Conservation (phyloP, 1,284 basidiomycete species). For the Fistulinella staudtii region DNA sequence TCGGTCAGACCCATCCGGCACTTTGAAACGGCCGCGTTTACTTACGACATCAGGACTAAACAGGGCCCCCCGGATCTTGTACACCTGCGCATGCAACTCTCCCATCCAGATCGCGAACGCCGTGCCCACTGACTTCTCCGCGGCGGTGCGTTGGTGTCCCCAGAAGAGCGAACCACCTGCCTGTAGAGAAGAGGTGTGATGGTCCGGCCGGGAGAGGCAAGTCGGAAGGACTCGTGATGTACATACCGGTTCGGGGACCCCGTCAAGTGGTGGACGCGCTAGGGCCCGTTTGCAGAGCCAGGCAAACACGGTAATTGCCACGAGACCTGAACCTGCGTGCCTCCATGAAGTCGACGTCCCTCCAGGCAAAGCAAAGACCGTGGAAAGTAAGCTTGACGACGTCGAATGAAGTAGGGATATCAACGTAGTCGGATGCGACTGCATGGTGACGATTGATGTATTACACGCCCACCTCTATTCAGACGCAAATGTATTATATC, state of each 20-base stretch:
- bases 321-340: neutral
- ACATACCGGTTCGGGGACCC: slow-evolving; percentile 4
- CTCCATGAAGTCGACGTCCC: too few relatives aligned
- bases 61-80: slow-evolving; percentile 6
- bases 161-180: slow-evolving; percentile 1
- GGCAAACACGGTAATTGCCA: neutral
- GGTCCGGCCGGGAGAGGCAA: neutral
- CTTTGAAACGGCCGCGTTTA: neutral
- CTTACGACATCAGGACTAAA: slow-evolving; percentile 8
- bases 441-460: too few relatives aligned
- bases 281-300: slow-evolving; percentile 1
- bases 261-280: neutral
- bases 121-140: slow-evolving; percentile 6
- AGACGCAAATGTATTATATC: too few relatives aligned
- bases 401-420: too few relatives aligned
- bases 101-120: slow-evolving; percentile 6
- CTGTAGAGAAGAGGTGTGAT: neutral
- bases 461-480: too few relatives aligned
- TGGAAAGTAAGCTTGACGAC: too few relatives aligned
- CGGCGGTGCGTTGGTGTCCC: slow-evolving; percentile 6
- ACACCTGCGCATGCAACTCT: slow-evolving; percentile 5
- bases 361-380: too few relatives aligned
- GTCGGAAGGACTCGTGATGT: neutral
- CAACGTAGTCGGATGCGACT: too few relatives aligned
- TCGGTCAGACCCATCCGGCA: too few relatives aligned